Percentiles rank a stretch among this genome's conserved stretches.
Evolutionary conservation across 306 rosid genomes (phyloP).

Genomic region (Casuarina glauca): DNA sequence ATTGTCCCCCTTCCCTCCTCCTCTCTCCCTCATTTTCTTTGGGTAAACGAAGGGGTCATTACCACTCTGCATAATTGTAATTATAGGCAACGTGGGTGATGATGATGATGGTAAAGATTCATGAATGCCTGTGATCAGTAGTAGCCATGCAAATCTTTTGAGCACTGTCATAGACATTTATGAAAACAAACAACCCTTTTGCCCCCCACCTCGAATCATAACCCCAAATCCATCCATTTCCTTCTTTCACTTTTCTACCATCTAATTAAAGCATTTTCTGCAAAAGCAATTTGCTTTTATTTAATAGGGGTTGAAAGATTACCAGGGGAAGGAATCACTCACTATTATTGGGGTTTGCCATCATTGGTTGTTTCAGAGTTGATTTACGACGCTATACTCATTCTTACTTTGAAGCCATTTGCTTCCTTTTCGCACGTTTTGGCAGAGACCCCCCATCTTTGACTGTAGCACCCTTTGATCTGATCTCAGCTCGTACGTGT

Average conservation of each 20-base stretch:
- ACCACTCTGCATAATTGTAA: slow-evolving; percentile 84
- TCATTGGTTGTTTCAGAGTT: slow-evolving; percentile 77
- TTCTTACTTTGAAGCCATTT: slow-evolving; percentile 48
- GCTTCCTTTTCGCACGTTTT: slow-evolving; percentile 40
- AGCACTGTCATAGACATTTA: slow-evolving; percentile 66
- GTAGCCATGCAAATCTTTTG: slow-evolving; percentile 54
- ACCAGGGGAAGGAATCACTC: slow-evolving; percentile 46
- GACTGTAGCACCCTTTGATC: slow-evolving; percentile 39
- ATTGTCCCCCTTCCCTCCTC: slow-evolving; percentile 32
- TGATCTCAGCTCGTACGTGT: slow-evolving; percentile 52
- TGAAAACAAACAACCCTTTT: slow-evolving; percentile 44
- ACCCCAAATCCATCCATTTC: slow-evolving; percentile 7
- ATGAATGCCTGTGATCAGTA: slow-evolving; percentile 66
- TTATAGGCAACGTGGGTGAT: slow-evolving; percentile 74
- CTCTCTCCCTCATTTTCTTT: slow-evolving; percentile 15
- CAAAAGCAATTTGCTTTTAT: slow-evolving; percentile 40
- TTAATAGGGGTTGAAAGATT: slow-evolving; percentile 49
- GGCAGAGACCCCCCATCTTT: slow-evolving; percentile 28
- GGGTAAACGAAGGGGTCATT: slow-evolving; percentile 58
- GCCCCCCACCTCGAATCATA: slow-evolving; percentile 46
- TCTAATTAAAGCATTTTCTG: slow-evolving; percentile 30
- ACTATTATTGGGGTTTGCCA: slow-evolving; percentile 70
- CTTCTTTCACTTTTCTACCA: background rate
- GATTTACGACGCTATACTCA: slow-evolving; percentile 56
- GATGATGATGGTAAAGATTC: slow-evolving; percentile 69